A percentile compares a stretch with the other conserved stretches of the same genome.
Evolutionary conservation across 2,329 filamentous ascomycete genomes (phyloP).

Genomic region (Fusarium nurragi): DNA sequence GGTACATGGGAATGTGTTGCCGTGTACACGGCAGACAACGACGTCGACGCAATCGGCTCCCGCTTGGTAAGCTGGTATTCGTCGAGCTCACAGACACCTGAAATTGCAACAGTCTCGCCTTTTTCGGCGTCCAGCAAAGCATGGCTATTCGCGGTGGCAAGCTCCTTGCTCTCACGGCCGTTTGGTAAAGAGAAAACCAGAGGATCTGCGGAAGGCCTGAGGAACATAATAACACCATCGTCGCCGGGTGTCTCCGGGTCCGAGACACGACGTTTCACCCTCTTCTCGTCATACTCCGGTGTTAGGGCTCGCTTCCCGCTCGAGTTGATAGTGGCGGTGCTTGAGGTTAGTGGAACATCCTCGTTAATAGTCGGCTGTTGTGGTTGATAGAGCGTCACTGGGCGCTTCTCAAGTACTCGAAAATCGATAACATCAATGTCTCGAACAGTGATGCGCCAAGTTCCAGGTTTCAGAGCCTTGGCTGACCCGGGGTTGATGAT

Average conservation of each 20-base stretch:
- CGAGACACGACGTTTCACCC: conserved; percentile 55
- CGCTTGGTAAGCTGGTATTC: conserved; percentile 65
- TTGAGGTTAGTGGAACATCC: conserved; percentile 44
- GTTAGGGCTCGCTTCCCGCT: conserved; percentile 62
- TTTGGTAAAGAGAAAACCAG: conserved; percentile 63
- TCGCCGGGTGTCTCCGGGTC: conserved; percentile 46
- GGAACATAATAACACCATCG: conserved; percentile 65
- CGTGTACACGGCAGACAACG: conserved; percentile 65
- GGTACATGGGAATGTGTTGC: conserved; percentile 63
- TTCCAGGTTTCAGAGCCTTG: conserved; percentile 62
- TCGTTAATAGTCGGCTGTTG: conserved; percentile 43
- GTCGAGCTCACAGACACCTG: conserved; percentile 61
- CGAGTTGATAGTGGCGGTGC: conserved; percentile 53
- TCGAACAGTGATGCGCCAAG: conserved; percentile 64
- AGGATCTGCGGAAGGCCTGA: conserved; percentile 59
- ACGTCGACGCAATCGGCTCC: conserved; percentile 65
- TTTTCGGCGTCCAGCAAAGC: conserved; percentile 61
- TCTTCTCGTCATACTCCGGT: conserved; percentile 56
- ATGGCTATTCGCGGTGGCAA: conserved; percentile 58
- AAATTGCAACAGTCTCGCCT: conserved; percentile 60
- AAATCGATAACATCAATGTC: conserved; percentile 65
- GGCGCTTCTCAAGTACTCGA: conserved; percentile 65
- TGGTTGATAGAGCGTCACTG: conserved; percentile 53
- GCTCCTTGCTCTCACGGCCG: conserved; percentile 57
- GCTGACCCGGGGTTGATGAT: conserved; percentile 56